A percentile compares a stretch with the other conserved stretches of the same genome.
Evolutionary conservation across 495 filamentous ascomycete genomes (phyloP).

Genomic region (Symbiotaphrina buchneri): DNA sequence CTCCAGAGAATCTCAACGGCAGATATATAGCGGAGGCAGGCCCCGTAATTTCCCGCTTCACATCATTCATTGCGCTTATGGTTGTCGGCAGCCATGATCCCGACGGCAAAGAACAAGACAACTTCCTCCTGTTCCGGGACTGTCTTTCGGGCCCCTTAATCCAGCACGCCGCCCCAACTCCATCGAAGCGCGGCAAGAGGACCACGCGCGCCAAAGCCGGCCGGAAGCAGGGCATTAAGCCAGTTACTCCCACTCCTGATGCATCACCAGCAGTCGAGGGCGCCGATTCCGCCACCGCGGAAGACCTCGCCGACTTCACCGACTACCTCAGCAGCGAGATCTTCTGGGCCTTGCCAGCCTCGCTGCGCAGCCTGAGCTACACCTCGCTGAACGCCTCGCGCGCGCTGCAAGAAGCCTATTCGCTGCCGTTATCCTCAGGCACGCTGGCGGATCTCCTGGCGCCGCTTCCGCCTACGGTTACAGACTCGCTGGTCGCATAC

Average conservation of each 20-base stretch:
- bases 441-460: conserved; percentile 11
- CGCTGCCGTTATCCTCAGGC: neutral
- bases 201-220: too few species aligned
- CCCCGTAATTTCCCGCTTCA: too few species aligned
- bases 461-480: conserved; percentile 22
- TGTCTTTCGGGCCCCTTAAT: neutral
- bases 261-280: neutral
- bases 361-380: neutral
- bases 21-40: too few species aligned
- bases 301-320: neutral
- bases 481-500: conserved; percentile 42
- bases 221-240: neutral
- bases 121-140: neutral
- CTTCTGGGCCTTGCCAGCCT: neutral
- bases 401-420: neutral
- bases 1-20: too few species aligned
- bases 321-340: conserved; percentile 1
- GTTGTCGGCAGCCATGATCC: too few species aligned
- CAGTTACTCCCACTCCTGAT: neutral
- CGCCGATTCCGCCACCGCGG: neutral
- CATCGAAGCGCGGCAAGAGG: neutral
- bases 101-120: neutral
- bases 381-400: neutral
- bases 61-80: too few species aligned
- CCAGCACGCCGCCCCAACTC: neutral